phyloP scores from a whole-genome alignment of 2,329 filamentous ascomycete genomes.

The Lachnellula subtilissima region DNA sequence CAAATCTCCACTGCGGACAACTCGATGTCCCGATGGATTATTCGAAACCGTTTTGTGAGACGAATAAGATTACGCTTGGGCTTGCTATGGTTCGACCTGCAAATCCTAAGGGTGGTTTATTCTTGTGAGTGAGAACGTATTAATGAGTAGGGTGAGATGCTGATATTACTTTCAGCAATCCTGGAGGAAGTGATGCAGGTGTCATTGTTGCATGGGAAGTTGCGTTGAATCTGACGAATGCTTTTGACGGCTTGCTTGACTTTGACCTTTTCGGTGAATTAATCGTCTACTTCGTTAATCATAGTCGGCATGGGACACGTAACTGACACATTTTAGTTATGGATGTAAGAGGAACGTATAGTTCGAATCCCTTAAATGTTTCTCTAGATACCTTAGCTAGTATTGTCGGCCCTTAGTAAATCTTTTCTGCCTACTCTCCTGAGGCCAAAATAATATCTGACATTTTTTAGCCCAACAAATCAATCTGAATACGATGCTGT shows the following conservation, averaged over 20 bases:
- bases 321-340: conserved; percentile 1
- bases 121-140: conserved; percentile 5
- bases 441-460: not conserved
- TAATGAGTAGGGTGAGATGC: not conserved
- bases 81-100: conserved; percentile 9
- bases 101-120: conserved; percentile 8
- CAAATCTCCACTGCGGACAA: conserved; percentile 9
- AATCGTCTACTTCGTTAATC: not conserved
- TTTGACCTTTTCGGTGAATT: conserved; percentile 8
- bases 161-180: conserved; percentile 1
- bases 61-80: conserved; percentile 13
- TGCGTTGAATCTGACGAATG: conserved; percentile 6
- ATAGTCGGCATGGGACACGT: too few species aligned
- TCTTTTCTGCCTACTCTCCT: not conserved
- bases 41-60: conserved; percentile 5
- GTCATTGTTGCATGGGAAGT: conserved; percentile 13
- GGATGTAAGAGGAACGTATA: conserved; percentile 14
- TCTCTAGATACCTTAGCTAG: conserved; percentile 2
- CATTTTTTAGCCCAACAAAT: conserved; percentile 4
- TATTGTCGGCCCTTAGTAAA: conserved; percentile 1
- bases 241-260: conserved; percentile 7
- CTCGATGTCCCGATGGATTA: conserved; percentile 18
- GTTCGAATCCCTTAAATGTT: conserved; percentile 13
- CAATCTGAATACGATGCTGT: conserved; percentile 1
- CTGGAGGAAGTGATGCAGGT: conserved; percentile 11